Percentiles rank a stretch among this genome's conserved stretches.
phyloP scores from a whole-genome alignment of 805 yeast species.

The Ogataea paraovalis region DNA sequence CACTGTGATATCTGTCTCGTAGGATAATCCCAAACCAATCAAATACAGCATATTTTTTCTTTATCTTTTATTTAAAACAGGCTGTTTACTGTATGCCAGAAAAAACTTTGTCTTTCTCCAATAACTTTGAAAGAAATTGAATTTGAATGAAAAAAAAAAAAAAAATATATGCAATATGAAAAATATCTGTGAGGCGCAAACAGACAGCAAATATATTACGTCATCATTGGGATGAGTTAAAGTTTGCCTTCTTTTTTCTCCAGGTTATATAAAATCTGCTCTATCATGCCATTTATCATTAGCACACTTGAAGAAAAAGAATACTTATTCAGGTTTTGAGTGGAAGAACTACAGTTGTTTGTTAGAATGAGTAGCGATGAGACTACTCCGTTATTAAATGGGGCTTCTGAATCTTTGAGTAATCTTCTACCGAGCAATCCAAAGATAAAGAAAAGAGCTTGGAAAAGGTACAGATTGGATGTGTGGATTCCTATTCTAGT shows the following conservation, averaged over 20 bases:
- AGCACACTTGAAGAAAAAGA: too few relatives aligned
- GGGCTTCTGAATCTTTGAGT: constrained; percentile 12
- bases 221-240: too few relatives aligned
- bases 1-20: constrained; percentile 87
- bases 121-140: too few relatives aligned
- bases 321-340: too few relatives aligned
- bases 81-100: too few relatives aligned
- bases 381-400: constrained; percentile 16
- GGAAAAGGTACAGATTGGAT: constrained; percentile 17
- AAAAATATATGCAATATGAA: background rate
- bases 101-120: too few relatives aligned
- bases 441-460: constrained; percentile 1
- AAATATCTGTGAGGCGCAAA: background rate
- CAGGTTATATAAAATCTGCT: too few relatives aligned
- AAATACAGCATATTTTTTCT: constrained; percentile 66
- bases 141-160: background rate
- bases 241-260: too few relatives aligned
- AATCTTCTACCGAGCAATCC: constrained; percentile 10
- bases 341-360: too few relatives aligned
- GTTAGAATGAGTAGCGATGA: constrained; percentile 9
- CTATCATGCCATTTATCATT: too few relatives aligned
- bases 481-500: constrained; percentile 25
- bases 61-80: background rate
- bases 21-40: constrained; percentile 87
- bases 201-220: too few relatives aligned